Base-by-base conservation (phyloP, 2,329 filamentous ascomycete genomes). In the Ophiostoma ips region DNA sequence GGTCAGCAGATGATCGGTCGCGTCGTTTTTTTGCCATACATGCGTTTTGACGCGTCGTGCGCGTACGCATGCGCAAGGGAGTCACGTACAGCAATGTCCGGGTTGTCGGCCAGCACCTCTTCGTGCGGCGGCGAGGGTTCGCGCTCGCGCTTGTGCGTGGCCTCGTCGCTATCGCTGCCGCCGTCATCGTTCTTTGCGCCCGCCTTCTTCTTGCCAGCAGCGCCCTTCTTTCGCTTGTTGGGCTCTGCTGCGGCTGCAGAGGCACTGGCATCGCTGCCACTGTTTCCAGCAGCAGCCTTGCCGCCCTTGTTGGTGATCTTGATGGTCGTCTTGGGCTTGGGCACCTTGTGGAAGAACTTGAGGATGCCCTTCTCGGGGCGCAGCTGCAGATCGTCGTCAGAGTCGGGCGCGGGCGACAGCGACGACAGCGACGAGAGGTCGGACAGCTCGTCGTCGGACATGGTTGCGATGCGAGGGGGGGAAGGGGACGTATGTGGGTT, bases 91-190 rank as follows among this genome's bases (percentile, higher is more conserved):
- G 90, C 84, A 69, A 96, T 89, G 62, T 92, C 84, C 55, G 84
- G 77, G 65, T 94, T 95, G 64, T 96, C 90, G 55, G 87, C 87
- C 51, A 95, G 72, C 28, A 87, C 83, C 66, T 84, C 86, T 72
- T 95, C 87, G 65, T 95, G 90, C 9, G 87, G 82, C 58, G 90
- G 90, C 57, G 89, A 95, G 18, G 87, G 82, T n/a, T 50, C 52
- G n/a, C 56, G 53, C 52, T 84, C 81, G 63, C 90, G 76, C 72
- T 92, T 94, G 61, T 78, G 79, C 60, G 80, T 73, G 52, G 80
- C 80, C 55, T 83, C 80, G 58, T 80, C 77, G 49, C 72, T 68
- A 60, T 79, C 76, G 60, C 44, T 50, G 38, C 45, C 50, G 19
- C 44, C 49, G 8, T 28, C 6, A 37, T 46, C 50, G 13, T 49